Evolutionary conservation across 2,329 filamentous ascomycete genomes (phyloP).

Genomic region (Nigrospora oryzae): DNA sequence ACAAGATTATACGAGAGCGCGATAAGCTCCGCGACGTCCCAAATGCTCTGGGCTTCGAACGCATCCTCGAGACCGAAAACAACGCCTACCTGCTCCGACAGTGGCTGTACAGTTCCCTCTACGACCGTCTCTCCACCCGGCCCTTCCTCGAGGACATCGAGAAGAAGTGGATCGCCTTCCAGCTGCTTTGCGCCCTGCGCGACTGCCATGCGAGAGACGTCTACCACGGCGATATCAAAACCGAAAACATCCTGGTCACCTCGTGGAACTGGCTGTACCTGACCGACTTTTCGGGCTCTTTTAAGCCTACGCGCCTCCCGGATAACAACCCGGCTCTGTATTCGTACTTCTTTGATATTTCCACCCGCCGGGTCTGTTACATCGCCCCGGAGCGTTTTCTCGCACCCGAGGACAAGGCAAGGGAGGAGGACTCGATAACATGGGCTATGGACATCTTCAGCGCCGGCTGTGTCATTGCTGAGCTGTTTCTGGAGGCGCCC

Average conservation of each 20-base stretch:
- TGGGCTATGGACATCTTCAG: conserved; percentile 99
- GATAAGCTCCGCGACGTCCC: conserved; percentile 73
- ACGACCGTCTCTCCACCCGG: conserved; percentile 91
- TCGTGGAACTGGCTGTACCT: conserved; percentile 99
- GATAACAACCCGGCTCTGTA: conserved; percentile 97
- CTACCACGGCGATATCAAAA: conserved; percentile 98
- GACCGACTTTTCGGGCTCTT: conserved; percentile 92
- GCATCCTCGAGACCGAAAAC: conserved; percentile 82
- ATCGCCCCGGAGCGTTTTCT: conserved; percentile 90
- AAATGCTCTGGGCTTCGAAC: conserved; percentile 84
- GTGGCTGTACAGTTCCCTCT: conserved; percentile 92
- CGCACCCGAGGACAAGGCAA: conserved; percentile 56
- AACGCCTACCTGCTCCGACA: conserved; percentile 92
- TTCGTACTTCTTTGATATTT: conserved; percentile 95
- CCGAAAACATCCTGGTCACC: conserved; percentile 91
- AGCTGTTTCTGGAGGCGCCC: conserved; percentile 87
- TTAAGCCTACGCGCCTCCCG: conserved; percentile 87
- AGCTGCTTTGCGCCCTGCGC: conserved; percentile 82
- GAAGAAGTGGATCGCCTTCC: conserved; percentile 97
- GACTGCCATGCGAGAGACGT: conserved; percentile 86
- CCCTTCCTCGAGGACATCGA: conserved; percentile 96
- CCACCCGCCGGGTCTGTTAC: conserved; percentile 86
- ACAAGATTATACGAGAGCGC: conserved; percentile 70
- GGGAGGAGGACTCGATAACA: conserved; percentile 50
- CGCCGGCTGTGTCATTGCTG: conserved; percentile 90